phyloP scores from a whole-genome alignment of 2,329 filamentous ascomycete species.

The Aspergillus bombycis region DNA sequence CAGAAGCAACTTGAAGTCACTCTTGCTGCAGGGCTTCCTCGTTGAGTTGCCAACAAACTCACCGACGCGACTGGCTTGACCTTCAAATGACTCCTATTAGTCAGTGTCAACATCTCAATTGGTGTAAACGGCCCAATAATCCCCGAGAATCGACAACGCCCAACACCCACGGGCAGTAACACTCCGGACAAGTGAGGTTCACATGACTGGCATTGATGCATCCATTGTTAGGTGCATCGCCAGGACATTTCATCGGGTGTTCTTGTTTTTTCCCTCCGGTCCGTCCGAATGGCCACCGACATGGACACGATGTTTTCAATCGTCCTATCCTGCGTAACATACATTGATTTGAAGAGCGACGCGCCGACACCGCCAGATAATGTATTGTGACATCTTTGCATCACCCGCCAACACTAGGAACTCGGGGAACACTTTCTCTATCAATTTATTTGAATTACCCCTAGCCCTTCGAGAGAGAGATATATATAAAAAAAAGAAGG shows the following conservation, averaged over 20 bases:
- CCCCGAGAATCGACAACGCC: not conserved
- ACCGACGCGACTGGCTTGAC: slow-evolving; percentile 4
- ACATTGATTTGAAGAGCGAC: slow-evolving; percentile 3
- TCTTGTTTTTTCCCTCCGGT: slow-evolving; percentile 28
- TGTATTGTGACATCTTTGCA: slow-evolving; percentile 5
- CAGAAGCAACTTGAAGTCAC: slow-evolving; percentile 7
- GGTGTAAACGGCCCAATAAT: slow-evolving; percentile 7
- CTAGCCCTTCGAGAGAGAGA: not conserved
- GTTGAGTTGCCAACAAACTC: slow-evolving; percentile 11
- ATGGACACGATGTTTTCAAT: slow-evolving; percentile 23
- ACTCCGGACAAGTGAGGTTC: slow-evolving; percentile 14
- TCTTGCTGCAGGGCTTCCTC: slow-evolving; percentile 5
- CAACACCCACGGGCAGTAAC: not conserved
- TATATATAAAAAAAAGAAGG: not conserved
- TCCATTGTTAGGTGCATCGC: slow-evolving; percentile 15
- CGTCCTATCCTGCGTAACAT: slow-evolving; percentile 7
- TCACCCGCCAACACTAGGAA: slow-evolving; percentile 12
- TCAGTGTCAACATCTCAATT: slow-evolving; percentile 2
- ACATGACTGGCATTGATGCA: slow-evolving; percentile 24
- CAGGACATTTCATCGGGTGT: slow-evolving; percentile 16
- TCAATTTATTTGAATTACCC: not conserved
- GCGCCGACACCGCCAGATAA: slow-evolving; percentile 24
- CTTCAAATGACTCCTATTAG: not conserved
- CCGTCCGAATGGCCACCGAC: slow-evolving; percentile 36
- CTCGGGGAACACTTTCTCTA: slow-evolving; percentile 9